These are phyloP conservation scores for Immersiporthe knoxdaviesiana DNA, from an alignment of 2,329 filamentous ascomycete species.

Conservation along the genomic window DNA sequence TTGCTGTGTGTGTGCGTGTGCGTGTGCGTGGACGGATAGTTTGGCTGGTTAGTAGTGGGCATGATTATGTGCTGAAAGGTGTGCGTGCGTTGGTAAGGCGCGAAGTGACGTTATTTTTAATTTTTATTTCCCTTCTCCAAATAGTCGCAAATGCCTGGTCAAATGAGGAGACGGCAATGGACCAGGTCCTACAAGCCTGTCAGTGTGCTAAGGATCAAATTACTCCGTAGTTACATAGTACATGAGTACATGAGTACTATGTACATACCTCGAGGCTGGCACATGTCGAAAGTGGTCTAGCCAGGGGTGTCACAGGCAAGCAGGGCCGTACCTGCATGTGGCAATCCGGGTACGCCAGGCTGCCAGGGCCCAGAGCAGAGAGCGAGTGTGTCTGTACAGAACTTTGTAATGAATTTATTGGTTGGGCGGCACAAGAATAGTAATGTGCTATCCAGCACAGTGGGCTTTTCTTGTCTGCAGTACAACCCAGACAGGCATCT, in stretches of 20 bases:
- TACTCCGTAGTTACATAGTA: no score
- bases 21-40: not conserved
- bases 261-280: not conserved
- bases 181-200: not conserved
- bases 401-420: not conserved
- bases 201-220: no score
- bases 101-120: conserved; percentile 6
- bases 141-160: not conserved
- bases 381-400: not conserved
- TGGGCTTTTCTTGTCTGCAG: not conserved
- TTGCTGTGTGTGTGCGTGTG: not conserved
- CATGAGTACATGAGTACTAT: not conserved
- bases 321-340: conserved; percentile 10
- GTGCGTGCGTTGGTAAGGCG: not conserved
- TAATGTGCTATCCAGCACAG: not conserved
- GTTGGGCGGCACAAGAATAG: not conserved
- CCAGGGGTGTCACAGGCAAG: not conserved
- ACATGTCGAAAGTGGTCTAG: conserved; percentile 5
- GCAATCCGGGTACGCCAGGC: not conserved
- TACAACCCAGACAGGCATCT: conserved; percentile 8
- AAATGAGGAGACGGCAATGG: not conserved
- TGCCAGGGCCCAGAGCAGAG: no score
- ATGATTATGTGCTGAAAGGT: no score
- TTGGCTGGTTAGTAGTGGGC: no score
- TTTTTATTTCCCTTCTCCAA: not conserved